Base-by-base conservation (phyloP, 371 early-diverging fungal genomes). In the Rhizopus stolonifer region DNA sequence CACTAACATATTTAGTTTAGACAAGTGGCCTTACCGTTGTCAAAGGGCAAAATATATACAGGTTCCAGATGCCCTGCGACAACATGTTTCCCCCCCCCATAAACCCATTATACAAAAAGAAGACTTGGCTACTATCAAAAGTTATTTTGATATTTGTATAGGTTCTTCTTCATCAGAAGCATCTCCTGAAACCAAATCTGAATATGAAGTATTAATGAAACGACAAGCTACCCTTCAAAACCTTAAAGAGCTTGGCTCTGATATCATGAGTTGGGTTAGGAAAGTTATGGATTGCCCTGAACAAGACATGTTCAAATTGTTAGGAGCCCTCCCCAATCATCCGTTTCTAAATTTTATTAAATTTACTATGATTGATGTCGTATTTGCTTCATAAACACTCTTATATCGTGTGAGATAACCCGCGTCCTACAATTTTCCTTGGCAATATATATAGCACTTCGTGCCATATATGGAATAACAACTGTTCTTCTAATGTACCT, bases 311-410 rank as follows among this genome's bases (percentile, higher is more conserved):
- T 49, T 49, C 23, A 49, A 49, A 21, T 18, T 11, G n/a, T 23
- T 49, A 34, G 49, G 49, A 49, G 22, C 34, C 22, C 13, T 49
- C 19, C 49, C 49, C n/a, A 21, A 49, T 24, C 36, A 2, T 18
- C 56, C 56, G 6, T 55, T 55, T 42, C 11, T 55, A 32, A 33
- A 49, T 6, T 55, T 55, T 48, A 13, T 55, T 1, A 55, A 55
- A 40, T 55, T 55, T 51, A 34, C 51, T n/a, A 58, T 58, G 26
- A 17, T 52, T 4, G 58, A 58, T n/a, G n/a, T n/a, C n/a, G n/a
- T n/a, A n/a, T n/a, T n/a, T n/a, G n/a, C n/a, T n/a, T n/a, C n/a
- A n/a, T n/a, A n/a, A n/a, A n/a, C n/a, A n/a, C n/a, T n/a, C n/a
- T n/a, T n/a, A n/a, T n/a, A n/a, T n/a, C n/a, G n/a, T n/a, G n/a